Base-by-base conservation (phyloP, 768 basidiomycete species). In the Suillus decipiens region DNA sequence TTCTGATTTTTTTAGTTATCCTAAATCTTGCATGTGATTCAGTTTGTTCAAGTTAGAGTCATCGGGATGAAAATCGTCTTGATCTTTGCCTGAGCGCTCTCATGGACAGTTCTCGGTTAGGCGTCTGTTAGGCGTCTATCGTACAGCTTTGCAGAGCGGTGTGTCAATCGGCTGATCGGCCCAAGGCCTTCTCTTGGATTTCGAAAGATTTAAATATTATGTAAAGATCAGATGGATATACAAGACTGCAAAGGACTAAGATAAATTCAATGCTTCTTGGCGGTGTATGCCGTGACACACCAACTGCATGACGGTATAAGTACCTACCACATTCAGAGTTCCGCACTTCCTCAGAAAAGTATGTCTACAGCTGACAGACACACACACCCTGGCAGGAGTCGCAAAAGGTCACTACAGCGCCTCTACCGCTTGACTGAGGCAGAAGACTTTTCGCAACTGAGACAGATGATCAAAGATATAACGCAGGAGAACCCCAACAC, bases 351-450 rank as follows among this genome's bases (percentile, higher is more conserved):
- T 10, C 17, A 11, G 36, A 2, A 5, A 39, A 28, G n/a, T 24
- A 57, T 57, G 56, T 19, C 56, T 57, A 57, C 24, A 28, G 5
- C 10, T 7, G 10, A 24, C 24, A 37, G 36, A 39, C 37, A 24
- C 1, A 10, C 37, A 11, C 17, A 6, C 17, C 28, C 37, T 28
- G 37, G 24, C 15, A 57, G 24, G 56, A 28, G 56, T 28, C 56
- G 56, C 10, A 57, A 57, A 19, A 39, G 19, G 39, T 1, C 28
- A 15, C 17, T 41, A 10, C 56, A 57, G 24, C 37, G 24, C 9
- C 36, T 41, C 56, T 57, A 57, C 17, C 56, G 56, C 9, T 39
- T 17, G 9, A 57, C 24, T 17, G 56, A 57, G 6, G 56, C 56
- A 37, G 56, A 57, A 3, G 56, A 57, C 24, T 57, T 57, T 28